Percentiles rank a stretch among this genome's conserved stretches.
Conservation (phyloP, 1,284 basidiomycete species). For the Laetiporus sulphureus region DNA sequence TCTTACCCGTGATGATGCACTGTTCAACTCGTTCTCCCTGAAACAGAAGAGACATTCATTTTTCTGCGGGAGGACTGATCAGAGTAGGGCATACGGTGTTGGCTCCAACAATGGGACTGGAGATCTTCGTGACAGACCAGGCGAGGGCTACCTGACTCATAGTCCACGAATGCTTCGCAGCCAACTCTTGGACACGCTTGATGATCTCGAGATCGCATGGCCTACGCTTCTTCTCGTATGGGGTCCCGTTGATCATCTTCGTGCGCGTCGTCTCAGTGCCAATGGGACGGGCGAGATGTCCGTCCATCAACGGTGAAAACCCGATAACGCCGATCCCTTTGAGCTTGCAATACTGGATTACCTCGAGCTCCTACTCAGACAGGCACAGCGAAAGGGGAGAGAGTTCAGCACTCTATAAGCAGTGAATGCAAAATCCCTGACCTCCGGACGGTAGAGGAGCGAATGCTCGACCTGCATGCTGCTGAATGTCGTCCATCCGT, state of each 20-base stretch:
- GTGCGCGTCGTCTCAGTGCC: constrained; percentile 22
- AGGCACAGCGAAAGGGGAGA: too few relatives aligned
- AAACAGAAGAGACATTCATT: background rate
- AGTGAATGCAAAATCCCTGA: background rate
- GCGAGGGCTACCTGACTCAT: constrained; percentile 38
- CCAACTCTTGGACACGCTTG: constrained; percentile 34
- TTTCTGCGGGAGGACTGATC: background rate
- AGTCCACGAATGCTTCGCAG: constrained; percentile 28
- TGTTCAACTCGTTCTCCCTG: constrained; percentile 10
- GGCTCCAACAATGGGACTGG: constrained; percentile 34
- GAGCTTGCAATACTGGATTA: constrained; percentile 39
- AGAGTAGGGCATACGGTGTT: constrained; percentile 15
- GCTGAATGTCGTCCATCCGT: constrained; percentile 33
- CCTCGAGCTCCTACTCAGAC: constrained; percentile 44
- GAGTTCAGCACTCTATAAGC: background rate
- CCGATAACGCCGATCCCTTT: constrained; percentile 41
- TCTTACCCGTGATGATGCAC: constrained; percentile 10
- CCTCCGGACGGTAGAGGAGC: constrained; percentile 28
- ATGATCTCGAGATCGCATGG: constrained; percentile 31
- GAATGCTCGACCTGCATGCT: constrained; percentile 37
- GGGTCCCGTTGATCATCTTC: constrained; percentile 19
- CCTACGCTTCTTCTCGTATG: constrained; percentile 20
- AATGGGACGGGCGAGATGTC: constrained; percentile 33
- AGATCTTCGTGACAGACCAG: constrained; percentile 31
- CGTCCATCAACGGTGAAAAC: constrained; percentile 33